Conservation (phyloP, 179 eudicot species). For the Heliamphora pulchella region DNA sequence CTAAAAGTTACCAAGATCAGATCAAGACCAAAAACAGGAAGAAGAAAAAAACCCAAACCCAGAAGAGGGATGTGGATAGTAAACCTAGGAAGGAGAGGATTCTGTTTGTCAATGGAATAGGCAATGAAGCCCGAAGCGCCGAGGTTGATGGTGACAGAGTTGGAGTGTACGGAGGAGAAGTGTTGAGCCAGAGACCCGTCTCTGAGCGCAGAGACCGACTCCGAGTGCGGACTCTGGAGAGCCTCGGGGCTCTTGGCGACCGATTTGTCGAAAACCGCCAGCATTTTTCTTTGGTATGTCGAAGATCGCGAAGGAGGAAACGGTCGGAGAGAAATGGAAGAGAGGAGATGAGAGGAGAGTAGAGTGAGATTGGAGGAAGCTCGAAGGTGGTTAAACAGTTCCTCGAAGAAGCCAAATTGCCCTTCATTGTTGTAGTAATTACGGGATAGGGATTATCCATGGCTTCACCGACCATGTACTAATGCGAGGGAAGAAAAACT, state of each 20-base stretch:
- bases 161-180: constrained; percentile 52
- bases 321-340: too few relatives aligned
- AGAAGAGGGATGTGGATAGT: background rate
- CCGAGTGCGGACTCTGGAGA: constrained; percentile 45
- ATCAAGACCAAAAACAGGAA: constrained; percentile 10
- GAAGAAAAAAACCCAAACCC: background rate
- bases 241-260: constrained; percentile 83
- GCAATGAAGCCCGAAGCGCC: constrained; percentile 58
- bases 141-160: constrained; percentile 60
- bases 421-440: background rate
- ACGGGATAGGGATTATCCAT: background rate
- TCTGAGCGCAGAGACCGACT: constrained; percentile 43
- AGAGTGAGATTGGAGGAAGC: background rate
- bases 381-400: background rate
- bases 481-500: too few relatives aligned
- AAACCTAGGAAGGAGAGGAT: constrained; percentile 83
- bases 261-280: constrained; percentile 77
- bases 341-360: background rate
- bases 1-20: constrained; percentile 8
- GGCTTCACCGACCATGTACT: too few relatives aligned
- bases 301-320: background rate
- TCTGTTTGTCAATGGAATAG: constrained; percentile 52
- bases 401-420: background rate
- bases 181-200: constrained; percentile 56
- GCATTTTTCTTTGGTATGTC: constrained; percentile 36